Conservation (phyloP, 352 stramenopile species). For the Phytopythium kandeliae region DNA sequence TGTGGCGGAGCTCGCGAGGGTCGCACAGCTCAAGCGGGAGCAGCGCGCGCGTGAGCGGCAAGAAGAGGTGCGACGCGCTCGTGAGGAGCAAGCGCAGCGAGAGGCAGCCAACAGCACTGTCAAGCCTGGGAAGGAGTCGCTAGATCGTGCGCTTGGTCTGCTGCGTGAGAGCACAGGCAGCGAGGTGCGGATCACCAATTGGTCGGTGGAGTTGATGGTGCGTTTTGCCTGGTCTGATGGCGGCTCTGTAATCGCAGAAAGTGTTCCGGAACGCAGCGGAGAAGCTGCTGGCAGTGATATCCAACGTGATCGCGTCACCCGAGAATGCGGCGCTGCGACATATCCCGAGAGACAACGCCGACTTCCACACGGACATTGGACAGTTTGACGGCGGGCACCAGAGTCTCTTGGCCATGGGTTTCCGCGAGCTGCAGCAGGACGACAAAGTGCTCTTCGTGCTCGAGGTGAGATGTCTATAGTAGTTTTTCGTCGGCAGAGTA, state of each 20-base stretch:
- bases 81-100: constrained; percentile 27
- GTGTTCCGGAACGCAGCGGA: constrained; percentile 30
- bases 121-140: constrained; percentile 29
- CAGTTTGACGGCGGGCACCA: constrained; percentile 54
- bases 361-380: constrained; percentile 68
- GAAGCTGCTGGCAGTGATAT: constrained; percentile 47
- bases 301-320: constrained; percentile 62
- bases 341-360: constrained; percentile 63
- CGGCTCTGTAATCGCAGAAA: constrained; percentile 10
- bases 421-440: constrained; percentile 52
- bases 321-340: constrained; percentile 67
- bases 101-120: constrained; percentile 27
- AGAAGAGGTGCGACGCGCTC: constrained; percentile 25
- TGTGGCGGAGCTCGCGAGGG: constrained; percentile 36
- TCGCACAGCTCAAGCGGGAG: constrained; percentile 55
- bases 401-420: constrained; percentile 66
- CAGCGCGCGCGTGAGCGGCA: constrained; percentile 23
- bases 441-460: constrained; percentile 52
- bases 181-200: constrained; percentile 12
- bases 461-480: constrained; percentile 32
- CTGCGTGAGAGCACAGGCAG: constrained; percentile 32
- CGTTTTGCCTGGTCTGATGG: background rate
- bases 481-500: no score
- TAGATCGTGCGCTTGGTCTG: constrained; percentile 34
- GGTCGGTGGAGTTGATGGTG: background rate